Base-by-base conservation (phyloP, 2,329 filamentous ascomycete genomes). In the Colletotrichum salicis region DNA sequence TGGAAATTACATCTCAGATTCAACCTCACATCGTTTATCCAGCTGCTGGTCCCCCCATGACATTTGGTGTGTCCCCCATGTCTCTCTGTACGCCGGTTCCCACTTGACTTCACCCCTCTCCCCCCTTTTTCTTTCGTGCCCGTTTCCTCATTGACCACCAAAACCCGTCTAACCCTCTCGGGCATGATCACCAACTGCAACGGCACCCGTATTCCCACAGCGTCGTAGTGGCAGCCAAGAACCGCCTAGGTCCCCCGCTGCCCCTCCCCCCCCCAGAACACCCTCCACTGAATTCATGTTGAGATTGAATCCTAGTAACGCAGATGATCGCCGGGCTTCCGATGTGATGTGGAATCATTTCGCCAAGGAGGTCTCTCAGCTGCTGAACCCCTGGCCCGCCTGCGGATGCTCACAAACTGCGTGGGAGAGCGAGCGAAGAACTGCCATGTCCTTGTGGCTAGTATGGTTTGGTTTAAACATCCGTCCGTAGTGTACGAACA, bases 291-390 rank as follows among this genome's bases (percentile, higher is more conserved):
- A 41, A 22, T 41, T 59, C 33, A 11, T 37, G 31, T 13, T 29
- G 6, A 41, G 29, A 29, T 22, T 54, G 51, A 29, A 27, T 37
- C 45, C 45, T 22, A 24, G 45, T 52, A 41, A 61, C 48, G 37
- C 56, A 55, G 33, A 35, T 45, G 64, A 67, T 62, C 64, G 56
- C 59, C 51, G 52, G 48, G 58, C 63, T 61, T 45, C 52, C 45
- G 41, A 52, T 52, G 61, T 62, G 68, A 67, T 67, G 64, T 71
- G 68, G 57, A 67, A 67, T 71, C 57, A 67, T 31, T 57, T 67
- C 52, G 51, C 63, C 51, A 62, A 62, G 51, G 13, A 33, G 5
- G 13, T 55, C 52, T n/a, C 24, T 71, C 62, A 19, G 62, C 27
- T 54, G 48, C 35, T 19, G 41, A 56, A 52, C 13, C 55, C 37